Conservation (phyloP, 148 eudicot genomes). For the Rhododendron williamsianum region DNA sequence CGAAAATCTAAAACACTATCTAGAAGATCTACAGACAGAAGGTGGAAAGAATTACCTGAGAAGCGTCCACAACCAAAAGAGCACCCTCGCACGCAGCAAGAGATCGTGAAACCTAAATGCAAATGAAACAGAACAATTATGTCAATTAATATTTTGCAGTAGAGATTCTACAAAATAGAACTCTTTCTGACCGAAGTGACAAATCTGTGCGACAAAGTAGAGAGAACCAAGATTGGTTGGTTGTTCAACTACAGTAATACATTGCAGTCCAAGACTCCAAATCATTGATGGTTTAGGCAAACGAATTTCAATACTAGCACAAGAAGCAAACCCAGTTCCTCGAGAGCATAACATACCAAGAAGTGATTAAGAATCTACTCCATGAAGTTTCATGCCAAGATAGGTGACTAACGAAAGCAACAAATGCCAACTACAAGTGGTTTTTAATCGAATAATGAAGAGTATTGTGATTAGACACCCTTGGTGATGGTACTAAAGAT, state of each 20-base stretch:
- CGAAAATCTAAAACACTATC: background rate
- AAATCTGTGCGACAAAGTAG: background rate
- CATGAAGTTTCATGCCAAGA: background rate
- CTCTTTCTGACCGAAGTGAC: background rate
- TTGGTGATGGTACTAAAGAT: background rate
- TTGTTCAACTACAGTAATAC: background rate
- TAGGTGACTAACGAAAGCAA: background rate
- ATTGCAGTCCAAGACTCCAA: background rate
- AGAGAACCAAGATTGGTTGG: background rate
- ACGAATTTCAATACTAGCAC: background rate
- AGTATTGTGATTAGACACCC: background rate
- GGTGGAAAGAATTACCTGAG: slow-evolving; percentile 45
- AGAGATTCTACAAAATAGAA: background rate
- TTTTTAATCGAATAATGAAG: background rate
- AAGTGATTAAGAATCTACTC: background rate
- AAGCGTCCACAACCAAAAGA: slow-evolving; percentile 91
- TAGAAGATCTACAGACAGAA: slow-evolving; percentile 1
- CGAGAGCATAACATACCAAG: background rate
- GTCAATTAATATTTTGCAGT: background rate
- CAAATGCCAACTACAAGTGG: background rate
- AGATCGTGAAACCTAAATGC: slow-evolving; percentile 86
- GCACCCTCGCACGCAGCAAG: slow-evolving; percentile 99
- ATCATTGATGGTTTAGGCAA: background rate
- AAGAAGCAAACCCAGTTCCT: background rate
- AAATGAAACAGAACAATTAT: background rate